phyloP scores from a whole-genome alignment of 1,284 basidiomycete genomes.

The Schizophyllum commune region DNA sequence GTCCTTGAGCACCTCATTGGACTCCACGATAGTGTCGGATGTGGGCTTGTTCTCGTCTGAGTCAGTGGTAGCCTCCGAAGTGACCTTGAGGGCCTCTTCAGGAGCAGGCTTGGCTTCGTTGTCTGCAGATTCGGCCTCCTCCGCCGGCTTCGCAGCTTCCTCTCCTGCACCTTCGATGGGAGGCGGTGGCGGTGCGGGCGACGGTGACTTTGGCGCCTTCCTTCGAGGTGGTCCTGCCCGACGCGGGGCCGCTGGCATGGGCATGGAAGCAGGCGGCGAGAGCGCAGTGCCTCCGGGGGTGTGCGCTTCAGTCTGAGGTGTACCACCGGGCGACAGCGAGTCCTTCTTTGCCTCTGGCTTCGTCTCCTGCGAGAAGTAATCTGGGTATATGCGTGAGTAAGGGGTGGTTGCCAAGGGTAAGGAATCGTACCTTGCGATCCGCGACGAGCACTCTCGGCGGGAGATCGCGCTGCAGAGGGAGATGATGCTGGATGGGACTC shows the following conservation, averaged over 20 bases:
- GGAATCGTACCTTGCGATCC: neutral
- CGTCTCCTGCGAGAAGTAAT: slow-evolving; percentile 1
- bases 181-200: slow-evolving; percentile 19
- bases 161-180: neutral
- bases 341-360: neutral
- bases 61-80: too few species aligned
- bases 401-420: neutral
- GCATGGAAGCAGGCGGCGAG: slow-evolving; percentile 47
- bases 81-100: neutral
- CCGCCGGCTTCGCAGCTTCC: neutral
- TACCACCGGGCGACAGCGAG: neutral
- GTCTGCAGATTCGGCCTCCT: neutral
- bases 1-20: neutral
- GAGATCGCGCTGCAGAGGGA: neutral
- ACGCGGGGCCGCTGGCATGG: slow-evolving; percentile 62
- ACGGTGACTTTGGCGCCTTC: slow-evolving; percentile 42
- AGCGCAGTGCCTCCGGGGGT: neutral
- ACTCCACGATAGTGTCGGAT: too few species aligned
- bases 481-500: neutral
- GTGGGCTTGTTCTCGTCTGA: neutral
- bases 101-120: neutral
- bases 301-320: neutral
- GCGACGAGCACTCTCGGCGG: neutral
- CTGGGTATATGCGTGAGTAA: slow-evolving; percentile 1
- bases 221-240: slow-evolving; percentile 63